Percentiles rank a stretch among this genome's conserved stretches.
These are phyloP conservation scores for Sugiyamaella japonica DNA, from an alignment of 1,139 yeast species.

Conservation along the genomic window DNA sequence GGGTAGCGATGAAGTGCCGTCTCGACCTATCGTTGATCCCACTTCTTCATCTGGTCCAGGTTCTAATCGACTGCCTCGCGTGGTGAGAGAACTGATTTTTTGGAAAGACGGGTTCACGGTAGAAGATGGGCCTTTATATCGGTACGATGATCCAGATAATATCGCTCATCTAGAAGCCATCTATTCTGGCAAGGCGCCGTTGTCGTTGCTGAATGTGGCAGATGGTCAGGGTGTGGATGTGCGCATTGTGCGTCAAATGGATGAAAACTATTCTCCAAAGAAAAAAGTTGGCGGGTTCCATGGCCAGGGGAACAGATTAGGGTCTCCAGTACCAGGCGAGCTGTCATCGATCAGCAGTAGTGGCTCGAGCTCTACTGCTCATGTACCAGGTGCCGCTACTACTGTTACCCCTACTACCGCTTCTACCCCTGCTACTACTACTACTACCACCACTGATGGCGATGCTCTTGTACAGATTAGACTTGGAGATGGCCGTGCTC, in stretches of 20 bases:
- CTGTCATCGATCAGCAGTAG: not conserved
- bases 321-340: constrained; percentile 85
- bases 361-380: constrained; percentile 20
- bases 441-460: constrained; percentile 48
- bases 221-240: constrained; percentile 97
- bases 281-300: constrained; percentile 66
- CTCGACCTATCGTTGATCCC: constrained; percentile 19
- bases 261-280: constrained; percentile 76
- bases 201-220: constrained; percentile 74
- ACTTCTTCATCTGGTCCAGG: constrained; percentile 34
- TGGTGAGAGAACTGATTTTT: constrained; percentile 69
- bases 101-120: constrained; percentile 97
- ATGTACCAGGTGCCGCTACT: constrained; percentile 32
- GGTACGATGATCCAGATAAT: constrained; percentile 91
- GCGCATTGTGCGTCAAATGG: constrained; percentile 73
- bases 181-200: constrained; percentile 92
- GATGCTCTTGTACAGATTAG: constrained; percentile 81
- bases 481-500: constrained; percentile 76
- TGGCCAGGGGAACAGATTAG: constrained; percentile 87
- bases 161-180: constrained; percentile 73
- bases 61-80: constrained; percentile 26
- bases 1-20: constrained; percentile 52
- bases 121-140: constrained; percentile 80
- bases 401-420: constrained; percentile 27
- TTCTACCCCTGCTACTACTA: constrained; percentile 21